phyloP scores from a whole-genome alignment of 2,329 filamentous ascomycete species.

The Macrophomina tecta region DNA sequence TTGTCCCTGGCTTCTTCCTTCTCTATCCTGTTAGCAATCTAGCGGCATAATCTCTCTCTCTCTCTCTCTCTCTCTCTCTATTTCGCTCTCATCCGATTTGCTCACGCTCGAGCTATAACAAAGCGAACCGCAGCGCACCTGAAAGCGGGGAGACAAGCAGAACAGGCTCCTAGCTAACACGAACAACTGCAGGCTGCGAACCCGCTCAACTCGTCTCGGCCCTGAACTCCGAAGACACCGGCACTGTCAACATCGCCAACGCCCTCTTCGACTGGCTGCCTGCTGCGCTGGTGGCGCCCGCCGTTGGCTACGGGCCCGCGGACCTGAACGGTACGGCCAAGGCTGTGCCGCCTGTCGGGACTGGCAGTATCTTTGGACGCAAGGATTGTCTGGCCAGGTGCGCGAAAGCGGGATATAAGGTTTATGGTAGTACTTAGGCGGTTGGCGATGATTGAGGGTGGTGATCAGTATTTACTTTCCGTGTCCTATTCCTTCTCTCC shows the following conservation, averaged over 20 bases:
- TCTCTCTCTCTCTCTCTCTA: too few species aligned
- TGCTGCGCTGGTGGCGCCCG: constrained; percentile 50
- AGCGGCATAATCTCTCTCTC: too few species aligned
- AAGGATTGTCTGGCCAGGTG: constrained; percentile 48
- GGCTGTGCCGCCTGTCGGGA: constrained; percentile 48
- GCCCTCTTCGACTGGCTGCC: constrained; percentile 48
- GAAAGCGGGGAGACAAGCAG: too few species aligned
- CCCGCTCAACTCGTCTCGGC: constrained; percentile 58
- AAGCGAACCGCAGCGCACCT: too few species aligned
- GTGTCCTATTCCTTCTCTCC: background rate
- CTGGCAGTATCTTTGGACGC: constrained; percentile 50
- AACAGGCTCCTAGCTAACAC: background rate
- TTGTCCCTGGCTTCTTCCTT: too few species aligned
- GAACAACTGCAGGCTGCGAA: constrained; percentile 48
- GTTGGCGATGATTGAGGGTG: background rate
- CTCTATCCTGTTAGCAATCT: too few species aligned
- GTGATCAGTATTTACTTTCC: too few species aligned
- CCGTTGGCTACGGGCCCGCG: constrained; percentile 47
- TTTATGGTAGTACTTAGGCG: background rate
- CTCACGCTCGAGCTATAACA: too few species aligned
- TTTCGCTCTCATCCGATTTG: too few species aligned
- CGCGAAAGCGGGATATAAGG: constrained; percentile 26
- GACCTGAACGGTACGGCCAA: constrained; percentile 40
- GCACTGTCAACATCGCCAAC: constrained; percentile 57
- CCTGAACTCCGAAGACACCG: constrained; percentile 56